phyloP scores from a whole-genome alignment of 2,329 filamentous ascomycete genomes.

The Fusarium sp. region DNA sequence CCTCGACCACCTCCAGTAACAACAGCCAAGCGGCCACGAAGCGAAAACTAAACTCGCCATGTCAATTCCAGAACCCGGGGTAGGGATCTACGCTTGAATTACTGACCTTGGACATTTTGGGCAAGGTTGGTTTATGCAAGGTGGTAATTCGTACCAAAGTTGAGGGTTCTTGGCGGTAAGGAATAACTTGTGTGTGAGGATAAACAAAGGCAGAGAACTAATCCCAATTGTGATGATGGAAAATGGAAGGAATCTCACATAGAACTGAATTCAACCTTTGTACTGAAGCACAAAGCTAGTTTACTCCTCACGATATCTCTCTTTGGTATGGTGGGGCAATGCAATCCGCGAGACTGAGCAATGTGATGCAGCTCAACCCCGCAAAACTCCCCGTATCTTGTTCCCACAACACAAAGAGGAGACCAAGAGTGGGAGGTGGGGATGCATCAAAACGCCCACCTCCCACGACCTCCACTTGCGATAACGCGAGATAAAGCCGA shows the following conservation, averaged over 20 bases:
- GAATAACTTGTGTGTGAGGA: no score
- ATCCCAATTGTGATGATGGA: background rate
- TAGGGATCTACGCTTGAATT: background rate
- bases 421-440: conserved; percentile 7
- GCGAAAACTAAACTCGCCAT: conserved; percentile 56
- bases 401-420: background rate
- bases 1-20: conserved; percentile 70
- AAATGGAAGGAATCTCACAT: background rate
- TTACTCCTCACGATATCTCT: background rate
- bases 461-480: background rate
- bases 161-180: no score
- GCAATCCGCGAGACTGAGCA: no score
- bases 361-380: background rate
- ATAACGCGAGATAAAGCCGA: conserved; percentile 1
- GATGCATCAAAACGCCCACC: background rate
- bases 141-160: no score
- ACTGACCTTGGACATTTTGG: conserved; percentile 9
- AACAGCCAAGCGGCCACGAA: conserved; percentile 61
- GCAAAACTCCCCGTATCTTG: background rate
- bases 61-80: background rate
- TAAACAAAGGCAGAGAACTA: background rate
- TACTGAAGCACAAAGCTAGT: background rate
- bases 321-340: background rate
- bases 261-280: background rate
- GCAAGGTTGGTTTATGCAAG: background rate